Evolutionary conservation across 177 flowering plant species (phyloP).

Genomic region (Vitis hybrid): DNA sequence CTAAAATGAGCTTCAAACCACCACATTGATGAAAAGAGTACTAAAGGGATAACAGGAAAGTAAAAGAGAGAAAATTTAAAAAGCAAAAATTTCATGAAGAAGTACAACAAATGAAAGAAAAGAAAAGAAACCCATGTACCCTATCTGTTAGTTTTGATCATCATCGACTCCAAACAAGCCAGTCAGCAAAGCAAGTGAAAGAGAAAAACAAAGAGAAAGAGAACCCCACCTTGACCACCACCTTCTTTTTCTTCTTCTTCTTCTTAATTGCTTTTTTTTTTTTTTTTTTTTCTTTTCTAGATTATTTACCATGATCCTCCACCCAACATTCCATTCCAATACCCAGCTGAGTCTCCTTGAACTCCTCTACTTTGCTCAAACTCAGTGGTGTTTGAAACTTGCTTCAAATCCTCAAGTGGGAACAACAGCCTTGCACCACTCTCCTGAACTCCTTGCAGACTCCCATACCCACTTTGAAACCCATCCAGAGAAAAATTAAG

Average conservation of each 20-base stretch:
- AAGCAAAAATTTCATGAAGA: not conserved
- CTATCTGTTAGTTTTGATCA: slow-evolving; percentile 16
- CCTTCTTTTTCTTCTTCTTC: not conserved
- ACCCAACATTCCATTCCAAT: slow-evolving; percentile 41
- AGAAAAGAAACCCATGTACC: slow-evolving; percentile 16
- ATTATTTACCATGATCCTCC: slow-evolving; percentile 34
- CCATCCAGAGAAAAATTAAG: slow-evolving; percentile 37
- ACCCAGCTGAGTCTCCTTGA: slow-evolving; percentile 21
- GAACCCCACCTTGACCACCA: not conserved
- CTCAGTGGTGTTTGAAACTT: slow-evolving; percentile 11
- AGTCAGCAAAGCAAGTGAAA: not conserved
- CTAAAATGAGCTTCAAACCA: slow-evolving; percentile 19
- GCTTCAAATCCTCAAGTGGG: slow-evolving; percentile 35
- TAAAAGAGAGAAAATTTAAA: not conserved
- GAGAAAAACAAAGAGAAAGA: no score
- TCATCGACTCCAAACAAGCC: not conserved
- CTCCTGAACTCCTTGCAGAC: slow-evolving; percentile 24
- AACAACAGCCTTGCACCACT: slow-evolving; percentile 35
- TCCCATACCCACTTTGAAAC: slow-evolving; percentile 24
- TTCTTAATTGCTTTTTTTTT: not conserved
- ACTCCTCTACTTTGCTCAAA: slow-evolving; percentile 22
- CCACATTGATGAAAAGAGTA: slow-evolving; percentile 14
- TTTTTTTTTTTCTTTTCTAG: not conserved
- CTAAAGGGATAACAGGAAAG: slow-evolving; percentile 1
- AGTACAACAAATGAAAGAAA: not conserved